phyloP scores from a whole-genome alignment of 345 rosid species.

The Nasturtium officinale region DNA sequence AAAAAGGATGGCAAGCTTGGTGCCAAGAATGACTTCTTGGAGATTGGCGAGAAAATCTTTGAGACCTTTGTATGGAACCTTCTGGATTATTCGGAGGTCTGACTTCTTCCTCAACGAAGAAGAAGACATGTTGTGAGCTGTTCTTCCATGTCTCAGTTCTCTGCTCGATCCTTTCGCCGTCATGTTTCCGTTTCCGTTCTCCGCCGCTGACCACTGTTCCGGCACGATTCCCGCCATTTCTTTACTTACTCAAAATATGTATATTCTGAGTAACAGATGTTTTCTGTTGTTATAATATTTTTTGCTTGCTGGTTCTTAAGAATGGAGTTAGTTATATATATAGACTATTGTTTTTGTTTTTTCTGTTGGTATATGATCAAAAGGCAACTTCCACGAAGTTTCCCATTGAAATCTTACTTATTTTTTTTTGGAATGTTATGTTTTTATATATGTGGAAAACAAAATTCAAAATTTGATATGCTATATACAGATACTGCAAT shows the following conservation, averaged over 20 bases:
- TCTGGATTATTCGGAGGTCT: slow-evolving; percentile 64
- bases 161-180: slow-evolving; percentile 54
- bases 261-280: not conserved
- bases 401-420: not conserved
- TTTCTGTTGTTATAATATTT: not conserved
- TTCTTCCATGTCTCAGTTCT: slow-evolving; percentile 68
- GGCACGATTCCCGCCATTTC: slow-evolving; percentile 39
- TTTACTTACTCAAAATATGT: not conserved
- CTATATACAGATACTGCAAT: slow-evolving; percentile 13
- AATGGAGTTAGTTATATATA: not conserved
- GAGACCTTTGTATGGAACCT: slow-evolving; percentile 60
- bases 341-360: no score
- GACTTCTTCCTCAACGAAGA: slow-evolving; percentile 83
- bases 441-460: not conserved
- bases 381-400: slow-evolving; percentile 40
- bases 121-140: slow-evolving; percentile 88
- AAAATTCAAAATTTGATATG: not conserved
- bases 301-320: not conserved
- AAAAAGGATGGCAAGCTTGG: slow-evolving; percentile 81
- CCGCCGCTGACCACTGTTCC: slow-evolving; percentile 37
- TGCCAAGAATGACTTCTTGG: slow-evolving; percentile 87
- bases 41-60: slow-evolving; percentile 62
- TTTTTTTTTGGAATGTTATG: slow-evolving; percentile 12
- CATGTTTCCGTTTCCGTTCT: slow-evolving; percentile 35
- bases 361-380: no score